Evolutionary conservation across 2,329 filamentous ascomycete species (phyloP), one percentile per base, ranked within the genome.

Genomic region (Aspergillus proliferans): DNA sequence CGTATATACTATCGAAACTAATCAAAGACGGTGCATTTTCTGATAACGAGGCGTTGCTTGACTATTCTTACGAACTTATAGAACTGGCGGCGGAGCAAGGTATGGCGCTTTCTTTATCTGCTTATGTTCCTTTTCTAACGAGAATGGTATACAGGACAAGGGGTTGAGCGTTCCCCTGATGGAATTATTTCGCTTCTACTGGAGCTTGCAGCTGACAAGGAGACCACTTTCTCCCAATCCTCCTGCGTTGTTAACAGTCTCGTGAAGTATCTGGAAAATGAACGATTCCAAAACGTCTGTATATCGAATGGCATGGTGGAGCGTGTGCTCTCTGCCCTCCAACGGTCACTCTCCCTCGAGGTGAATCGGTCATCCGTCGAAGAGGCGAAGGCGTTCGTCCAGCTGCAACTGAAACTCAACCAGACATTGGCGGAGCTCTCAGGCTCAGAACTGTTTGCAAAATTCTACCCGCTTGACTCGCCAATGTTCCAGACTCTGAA

Each of bases 371-470:
- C 59, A 22, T 61, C 63, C 4, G 58, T 53, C 18, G 68, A 71
- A 36, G 67, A 74, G 15, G 52, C 59, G 21, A 60, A 70, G 48
- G 50, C 60, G 12, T 42, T 73, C 24, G 58, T 62, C 8, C 66
- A 71, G 48, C 50, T 67, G 8, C 66, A 64, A 18, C 50, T 69
- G 12, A 71, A 69, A 46, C 56, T 71, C 43, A 73, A 71, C 50
- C 69, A 72, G 43, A 58, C 62, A 7, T 58, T 74, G 34, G 65
- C 69, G 10, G 71, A 74, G 38, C 52, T 73, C 12, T 74, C 72
- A 22, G 64, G 65, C 1, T 63, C 65, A 3, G 52, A 65, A 4
- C 48, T 63, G 9, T 75, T 74, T 43, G 53, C 64, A 18, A 56
- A 65, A 22, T 41, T 56, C 5, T 75, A 74, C 34, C 69, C 71